These are phyloP conservation scores for Boletus rubropictus DNA, from an alignment of 768 basidiomycete genomes.

Conservation along the genomic window DNA sequence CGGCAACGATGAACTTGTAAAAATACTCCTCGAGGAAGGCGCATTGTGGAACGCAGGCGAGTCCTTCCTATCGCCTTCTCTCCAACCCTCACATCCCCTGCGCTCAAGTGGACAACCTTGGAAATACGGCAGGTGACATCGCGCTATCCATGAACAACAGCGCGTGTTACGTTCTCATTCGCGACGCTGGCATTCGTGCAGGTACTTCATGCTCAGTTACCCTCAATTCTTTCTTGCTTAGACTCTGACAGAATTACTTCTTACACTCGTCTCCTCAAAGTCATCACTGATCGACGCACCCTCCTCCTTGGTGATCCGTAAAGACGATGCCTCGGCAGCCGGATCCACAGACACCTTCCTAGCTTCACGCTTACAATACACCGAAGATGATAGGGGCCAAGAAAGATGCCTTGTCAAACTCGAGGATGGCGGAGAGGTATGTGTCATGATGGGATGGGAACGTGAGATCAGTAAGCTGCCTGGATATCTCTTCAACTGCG, in stretches of 20 bases:
- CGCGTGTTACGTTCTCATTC: constrained; percentile 67
- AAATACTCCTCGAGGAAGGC: constrained; percentile 67
- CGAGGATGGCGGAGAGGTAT: constrained; percentile 68
- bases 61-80: constrained; percentile 13
- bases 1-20: constrained; percentile 59
- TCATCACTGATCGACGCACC: constrained; percentile 22
- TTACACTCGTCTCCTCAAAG: constrained; percentile 53
- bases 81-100: not conserved
- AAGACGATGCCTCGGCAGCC: constrained; percentile 50
- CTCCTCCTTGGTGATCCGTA: constrained; percentile 39
- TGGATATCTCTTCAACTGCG: not conserved
- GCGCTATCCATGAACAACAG: constrained; percentile 80
- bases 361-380: constrained; percentile 60
- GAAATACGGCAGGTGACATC: constrained; percentile 85
- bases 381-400: constrained; percentile 65
- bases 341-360: constrained; percentile 69
- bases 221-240: constrained; percentile 5
- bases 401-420: constrained; percentile 71
- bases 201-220: constrained; percentile 43
- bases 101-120: constrained; percentile 61
- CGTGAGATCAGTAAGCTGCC: constrained; percentile 57
- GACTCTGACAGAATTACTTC: constrained; percentile 55
- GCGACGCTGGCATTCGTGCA: constrained; percentile 89
- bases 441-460: constrained; percentile 99
- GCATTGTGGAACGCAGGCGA: constrained; percentile 88